Conservation (phyloP, 352 stramenopile genomes). For the Hyphochytrium catenoides region DNA sequence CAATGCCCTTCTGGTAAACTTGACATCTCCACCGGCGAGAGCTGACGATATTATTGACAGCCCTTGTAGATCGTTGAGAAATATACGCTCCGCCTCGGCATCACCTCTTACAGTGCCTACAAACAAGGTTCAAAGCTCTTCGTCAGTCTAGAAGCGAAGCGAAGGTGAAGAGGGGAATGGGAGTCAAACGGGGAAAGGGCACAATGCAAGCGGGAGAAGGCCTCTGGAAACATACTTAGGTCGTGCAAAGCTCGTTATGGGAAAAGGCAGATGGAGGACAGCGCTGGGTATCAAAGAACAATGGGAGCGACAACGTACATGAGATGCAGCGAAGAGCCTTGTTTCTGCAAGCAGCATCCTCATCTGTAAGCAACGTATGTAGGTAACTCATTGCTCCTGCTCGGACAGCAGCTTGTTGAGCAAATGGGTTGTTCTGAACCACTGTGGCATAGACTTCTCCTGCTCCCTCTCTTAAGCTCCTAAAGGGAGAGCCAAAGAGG, state of each 20-base stretch:
- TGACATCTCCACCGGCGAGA: slow-evolving; percentile 23
- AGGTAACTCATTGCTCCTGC: slow-evolving; percentile 33
- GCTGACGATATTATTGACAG: slow-evolving; percentile 27
- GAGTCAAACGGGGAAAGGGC: no score
- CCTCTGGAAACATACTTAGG: no score
- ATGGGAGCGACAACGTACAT: slow-evolving; percentile 49
- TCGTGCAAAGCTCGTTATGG: no score
- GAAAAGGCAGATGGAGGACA: no score
- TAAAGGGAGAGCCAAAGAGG: slow-evolving; percentile 26
- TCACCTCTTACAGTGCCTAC: no score
- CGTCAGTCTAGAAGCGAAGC: no score
- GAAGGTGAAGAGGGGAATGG: no score
- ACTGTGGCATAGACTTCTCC: slow-evolving; percentile 48
- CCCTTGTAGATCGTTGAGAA: slow-evolving; percentile 25
- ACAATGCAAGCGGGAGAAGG: no score
- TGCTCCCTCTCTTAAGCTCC: slow-evolving; percentile 30
- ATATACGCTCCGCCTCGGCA: slow-evolving; percentile 25
- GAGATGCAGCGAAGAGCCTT: slow-evolving; percentile 54
- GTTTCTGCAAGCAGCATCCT: slow-evolving; percentile 34
- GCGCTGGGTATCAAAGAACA: no score
- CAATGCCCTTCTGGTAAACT: slow-evolving; percentile 45
- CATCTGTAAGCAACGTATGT: slow-evolving; percentile 18
- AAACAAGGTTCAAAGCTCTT: no score
- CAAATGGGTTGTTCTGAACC: slow-evolving; percentile 61
- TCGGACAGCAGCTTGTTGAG: slow-evolving; percentile 35